These are phyloP conservation scores for Theobroma cacao DNA, from an alignment of 345 rosid genomes.

Conservation along the genomic window DNA sequence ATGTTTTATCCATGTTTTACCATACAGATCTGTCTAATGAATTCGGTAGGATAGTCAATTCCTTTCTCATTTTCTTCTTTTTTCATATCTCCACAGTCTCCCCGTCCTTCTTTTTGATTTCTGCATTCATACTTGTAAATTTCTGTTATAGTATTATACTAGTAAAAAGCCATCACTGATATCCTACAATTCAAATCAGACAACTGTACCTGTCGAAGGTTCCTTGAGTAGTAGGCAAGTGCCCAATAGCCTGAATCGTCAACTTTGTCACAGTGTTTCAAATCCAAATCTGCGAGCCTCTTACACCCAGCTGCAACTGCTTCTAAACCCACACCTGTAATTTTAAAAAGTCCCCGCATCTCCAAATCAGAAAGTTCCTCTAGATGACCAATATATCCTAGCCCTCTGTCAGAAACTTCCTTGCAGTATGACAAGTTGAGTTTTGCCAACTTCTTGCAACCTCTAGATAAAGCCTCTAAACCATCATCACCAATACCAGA, in stretches of 20 bases:
- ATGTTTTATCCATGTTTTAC: neutral
- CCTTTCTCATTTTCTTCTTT: neutral
- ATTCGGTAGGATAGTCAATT: neutral
- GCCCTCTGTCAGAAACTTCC: slow-evolving; percentile 62
- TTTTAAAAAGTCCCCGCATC: slow-evolving; percentile 55
- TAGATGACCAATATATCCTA: slow-evolving; percentile 45
- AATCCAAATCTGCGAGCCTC: slow-evolving; percentile 64
- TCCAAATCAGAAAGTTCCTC: slow-evolving; percentile 68
- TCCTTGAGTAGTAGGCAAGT: slow-evolving; percentile 58
- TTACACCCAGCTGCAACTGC: slow-evolving; percentile 61
- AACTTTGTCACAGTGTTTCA: slow-evolving; percentile 67
- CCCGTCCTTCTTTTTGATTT: neutral
- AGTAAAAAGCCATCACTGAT: neutral
- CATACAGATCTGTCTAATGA: neutral
- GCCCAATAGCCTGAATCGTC: slow-evolving; percentile 82
- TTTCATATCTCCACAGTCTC: neutral
- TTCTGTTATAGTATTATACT: neutral
- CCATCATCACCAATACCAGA: slow-evolving; percentile 66
- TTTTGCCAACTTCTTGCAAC: slow-evolving; percentile 73
- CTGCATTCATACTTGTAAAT: neutral
- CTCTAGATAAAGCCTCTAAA: slow-evolving; percentile 62
- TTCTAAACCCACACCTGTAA: slow-evolving; percentile 62
- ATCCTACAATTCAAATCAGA: neutral
- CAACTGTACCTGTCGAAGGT: slow-evolving; percentile 73
- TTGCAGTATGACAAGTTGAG: slow-evolving; percentile 81